Base-by-base conservation (phyloP, 345 rosid genomes). In the Ailanthus altissimus region DNA sequence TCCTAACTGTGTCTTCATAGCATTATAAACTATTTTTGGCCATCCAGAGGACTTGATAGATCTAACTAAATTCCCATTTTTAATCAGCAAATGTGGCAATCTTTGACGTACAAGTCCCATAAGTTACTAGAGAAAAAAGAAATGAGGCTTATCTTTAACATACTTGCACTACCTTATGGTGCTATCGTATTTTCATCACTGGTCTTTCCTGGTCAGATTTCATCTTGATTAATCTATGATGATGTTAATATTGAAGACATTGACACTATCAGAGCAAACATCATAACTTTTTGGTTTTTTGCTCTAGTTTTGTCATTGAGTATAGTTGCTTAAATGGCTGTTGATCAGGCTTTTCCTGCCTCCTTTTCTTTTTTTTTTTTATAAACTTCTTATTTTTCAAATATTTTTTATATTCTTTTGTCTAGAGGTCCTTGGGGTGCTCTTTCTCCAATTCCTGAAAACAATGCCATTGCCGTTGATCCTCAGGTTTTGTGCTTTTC, bases 401-500 rank as follows among this genome's bases (percentile, higher is more conserved):
- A n/a, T n/a, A n/a, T n/a, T 47, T 54, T 38, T 60, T 72, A 36
- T 42, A 14, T 62, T 59, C 23, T 26, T 77, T 23, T 58, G n/a
- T 61, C 15, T 77, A 95, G 99, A 84, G 99, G 99, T 85, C 99
- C 99, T 66, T 95, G 99, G 99, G 93, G 89, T 69, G 88, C 99
- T 77, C 91, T 92, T 76, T 93, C 98, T 71, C 97, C 99, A 38
- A 87, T 92, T 78, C 97, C 98, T 0, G 99, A 96, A 84, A 91
- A 86, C 77, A 93, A 92, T 84, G 93, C 97, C 68, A 85, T 92
- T 69, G 87, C 97, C 80, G 86, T 83, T 84, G 93, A 92, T 76
- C 77, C 83, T 72, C 85, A 87, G 97, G 98, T 91, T 83, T 66
- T 74, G 43, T 21, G 57, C 49, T 9, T 59, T 64, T 21, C 21